Evolutionary conservation across 257 asterid species (phyloP).

Genomic region (Leonotis leonurus): DNA sequence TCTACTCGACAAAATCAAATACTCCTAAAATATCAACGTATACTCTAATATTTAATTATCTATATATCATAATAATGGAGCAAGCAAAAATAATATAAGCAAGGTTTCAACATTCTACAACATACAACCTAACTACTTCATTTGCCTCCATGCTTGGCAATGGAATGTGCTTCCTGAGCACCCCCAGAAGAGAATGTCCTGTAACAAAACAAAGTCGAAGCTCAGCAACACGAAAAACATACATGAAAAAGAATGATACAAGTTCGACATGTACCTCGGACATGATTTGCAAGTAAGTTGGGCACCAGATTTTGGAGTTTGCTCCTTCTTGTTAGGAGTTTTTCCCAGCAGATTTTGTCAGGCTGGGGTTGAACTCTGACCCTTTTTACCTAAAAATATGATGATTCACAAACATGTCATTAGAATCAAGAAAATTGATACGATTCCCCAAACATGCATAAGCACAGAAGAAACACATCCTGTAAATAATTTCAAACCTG

Average conservation of each 20-base stretch:
- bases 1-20: no score
- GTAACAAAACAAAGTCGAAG: background rate
- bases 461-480: no score
- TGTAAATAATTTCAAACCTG: slow-evolving; percentile 31
- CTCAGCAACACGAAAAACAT: background rate
- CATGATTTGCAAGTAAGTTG: slow-evolving; percentile 20
- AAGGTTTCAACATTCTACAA: no score
- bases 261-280: slow-evolving; percentile 13
- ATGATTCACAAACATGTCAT: no score
- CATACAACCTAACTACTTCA: background rate
- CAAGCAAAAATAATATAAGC: no score
- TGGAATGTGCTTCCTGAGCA: slow-evolving; percentile 15
- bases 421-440: no score
- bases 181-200: slow-evolving; percentile 18
- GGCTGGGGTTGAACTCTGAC: slow-evolving; percentile 18
- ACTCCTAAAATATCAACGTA: no score
- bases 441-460: background rate
- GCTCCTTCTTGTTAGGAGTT: slow-evolving; percentile 21
- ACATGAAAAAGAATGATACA: background rate
- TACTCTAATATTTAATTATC: no score
- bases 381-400: slow-evolving; percentile 31
- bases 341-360: slow-evolving; percentile 27
- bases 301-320: slow-evolving; percentile 29
- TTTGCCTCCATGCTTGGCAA: slow-evolving; percentile 36
- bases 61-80: no score